Evolutionary conservation across 805 yeast genomes (phyloP), one percentile per base, ranked within the genome.

Genomic region (Saccharomycopsis amapae): DNA sequence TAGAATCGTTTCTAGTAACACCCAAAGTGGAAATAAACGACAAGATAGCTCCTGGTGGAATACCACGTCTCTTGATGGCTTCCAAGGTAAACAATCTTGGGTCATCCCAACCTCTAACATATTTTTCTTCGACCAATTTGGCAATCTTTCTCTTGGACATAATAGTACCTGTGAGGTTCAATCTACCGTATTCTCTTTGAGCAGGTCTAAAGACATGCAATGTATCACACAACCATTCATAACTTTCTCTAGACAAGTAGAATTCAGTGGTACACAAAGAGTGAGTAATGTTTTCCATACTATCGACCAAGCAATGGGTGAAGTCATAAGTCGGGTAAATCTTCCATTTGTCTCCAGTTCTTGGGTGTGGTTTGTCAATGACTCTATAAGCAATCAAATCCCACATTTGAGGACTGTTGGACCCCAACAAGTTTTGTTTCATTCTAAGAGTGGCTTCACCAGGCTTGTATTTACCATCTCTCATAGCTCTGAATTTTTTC

Each of bases 361-460:
- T 81, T 66, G 90, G 95, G 66, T 93, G 98, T 28, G 88, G 78
- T 12, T 95, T 88, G 56, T 90, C 75, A 57, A 93, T 72, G 2
- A 93, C 96, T 63, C 99, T 78, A 68, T 93, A 93, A 10, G 98
- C 98, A 52, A 93, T 93, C 54, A 93, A 74, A 67, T 93, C 99
- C 99, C 99, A 93, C 98, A 93, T 93, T 69, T 93, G 98, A 15
- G 99, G 99, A 53, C 86, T 85, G 53, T 96, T 95, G 15, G 93
- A 84, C 6, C 65, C 61, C 4, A 45, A 10, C 53, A 93, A 69
- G 59, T 93, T 96, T 72, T 87, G 96, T 63, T 90, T 90, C 97
- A 93, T 93, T 68, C 99, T 82, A 61, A 93, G 73, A 9, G 88
- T 87, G 25, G 96, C 97, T 64, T 86, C 85, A 54, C 97, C 97